Percentiles rank a stretch among this genome's conserved stretches.
These are phyloP conservation scores for Microdochium paspali DNA, from an alignment of 2,329 filamentous ascomycete species.

Conservation along the genomic window DNA sequence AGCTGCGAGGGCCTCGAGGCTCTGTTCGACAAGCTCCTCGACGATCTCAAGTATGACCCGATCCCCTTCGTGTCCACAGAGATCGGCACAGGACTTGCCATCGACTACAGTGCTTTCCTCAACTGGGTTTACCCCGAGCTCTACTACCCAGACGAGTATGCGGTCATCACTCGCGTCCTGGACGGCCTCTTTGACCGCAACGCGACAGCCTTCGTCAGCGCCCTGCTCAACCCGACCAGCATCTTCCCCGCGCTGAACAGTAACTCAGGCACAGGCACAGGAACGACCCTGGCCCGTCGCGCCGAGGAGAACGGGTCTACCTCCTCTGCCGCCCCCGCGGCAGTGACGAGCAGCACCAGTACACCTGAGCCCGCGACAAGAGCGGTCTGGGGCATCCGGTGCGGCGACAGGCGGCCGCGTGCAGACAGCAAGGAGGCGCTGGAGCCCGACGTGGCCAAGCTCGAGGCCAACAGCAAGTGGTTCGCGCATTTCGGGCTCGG, in stretches of 20 bases:
- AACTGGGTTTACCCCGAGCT: conserved; percentile 5
- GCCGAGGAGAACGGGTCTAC: not conserved
- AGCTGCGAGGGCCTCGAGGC: conserved; percentile 13
- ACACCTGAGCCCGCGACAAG: not conserved
- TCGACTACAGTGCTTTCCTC: conserved; percentile 13
- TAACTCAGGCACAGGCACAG: too few species aligned
- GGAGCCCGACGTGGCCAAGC: conserved; percentile 8
- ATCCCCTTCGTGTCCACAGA: conserved; percentile 3
- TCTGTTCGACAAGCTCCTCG: conserved; percentile 10
- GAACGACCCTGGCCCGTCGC: too few species aligned
- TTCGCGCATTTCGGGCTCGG: not conserved
- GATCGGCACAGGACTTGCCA: conserved; percentile 1
- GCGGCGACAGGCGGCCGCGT: conserved; percentile 15
- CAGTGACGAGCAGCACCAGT: too few species aligned
- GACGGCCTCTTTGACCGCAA: not conserved
- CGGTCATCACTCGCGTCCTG: not conserved
- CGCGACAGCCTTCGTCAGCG: conserved; percentile 1
- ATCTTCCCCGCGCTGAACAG: not conserved
- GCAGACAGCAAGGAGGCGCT: conserved; percentile 10
- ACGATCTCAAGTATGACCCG: conserved; percentile 13
- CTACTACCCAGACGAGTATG: conserved; percentile 4
- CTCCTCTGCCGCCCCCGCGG: not conserved
- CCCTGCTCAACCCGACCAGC: not conserved
- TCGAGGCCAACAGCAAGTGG: conserved; percentile 9
- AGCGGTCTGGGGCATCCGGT: conserved; percentile 13